Percentiles rank a stretch among this genome's conserved stretches.
These are phyloP conservation scores for Cladosporium sp. DNA, from an alignment of 2,329 filamentous ascomycete species.

Conservation along the genomic window DNA sequence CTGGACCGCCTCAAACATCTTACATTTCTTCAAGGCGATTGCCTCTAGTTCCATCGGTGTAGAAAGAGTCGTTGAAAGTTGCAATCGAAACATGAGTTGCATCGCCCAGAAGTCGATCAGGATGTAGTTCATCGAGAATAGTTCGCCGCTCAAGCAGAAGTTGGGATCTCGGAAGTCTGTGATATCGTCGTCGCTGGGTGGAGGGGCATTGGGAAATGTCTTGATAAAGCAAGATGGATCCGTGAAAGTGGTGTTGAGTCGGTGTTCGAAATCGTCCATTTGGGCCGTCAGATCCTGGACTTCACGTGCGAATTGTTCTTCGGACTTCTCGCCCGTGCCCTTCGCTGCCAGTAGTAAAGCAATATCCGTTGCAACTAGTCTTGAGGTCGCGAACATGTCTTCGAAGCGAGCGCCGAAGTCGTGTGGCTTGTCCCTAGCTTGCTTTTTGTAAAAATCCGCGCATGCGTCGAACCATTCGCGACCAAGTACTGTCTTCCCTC, in stretches of 20 bases:
- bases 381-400: conserved; percentile 60
- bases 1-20: conserved; percentile 68
- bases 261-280: conserved; percentile 42
- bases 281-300: conserved; percentile 47
- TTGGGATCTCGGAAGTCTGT: conserved; percentile 69
- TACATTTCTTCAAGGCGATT: conserved; percentile 67
- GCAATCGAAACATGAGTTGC: conserved; percentile 74
- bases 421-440: conserved; percentile 56
- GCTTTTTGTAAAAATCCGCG: conserved; percentile 59
- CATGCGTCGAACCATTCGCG: conserved; percentile 72
- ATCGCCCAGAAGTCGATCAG: conserved; percentile 74
- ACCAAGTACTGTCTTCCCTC: conserved; percentile 67
- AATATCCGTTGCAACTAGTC: conserved; percentile 75
- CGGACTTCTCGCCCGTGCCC: conserved; percentile 60
- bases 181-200: conserved; percentile 55
- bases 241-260: conserved; percentile 59
- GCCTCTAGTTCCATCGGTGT: conserved; percentile 46
- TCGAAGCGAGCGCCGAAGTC: conserved; percentile 61
- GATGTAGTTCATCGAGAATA: conserved; percentile 72
- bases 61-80: conserved; percentile 52
- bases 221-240: conserved; percentile 60
- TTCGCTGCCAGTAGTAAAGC: conserved; percentile 70
- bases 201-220: conserved; percentile 55
- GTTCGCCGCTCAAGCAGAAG: conserved; percentile 63
- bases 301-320: conserved; percentile 61